Base-by-base conservation (phyloP, 306 rosid species). In the Astragalus membranaceus region DNA sequence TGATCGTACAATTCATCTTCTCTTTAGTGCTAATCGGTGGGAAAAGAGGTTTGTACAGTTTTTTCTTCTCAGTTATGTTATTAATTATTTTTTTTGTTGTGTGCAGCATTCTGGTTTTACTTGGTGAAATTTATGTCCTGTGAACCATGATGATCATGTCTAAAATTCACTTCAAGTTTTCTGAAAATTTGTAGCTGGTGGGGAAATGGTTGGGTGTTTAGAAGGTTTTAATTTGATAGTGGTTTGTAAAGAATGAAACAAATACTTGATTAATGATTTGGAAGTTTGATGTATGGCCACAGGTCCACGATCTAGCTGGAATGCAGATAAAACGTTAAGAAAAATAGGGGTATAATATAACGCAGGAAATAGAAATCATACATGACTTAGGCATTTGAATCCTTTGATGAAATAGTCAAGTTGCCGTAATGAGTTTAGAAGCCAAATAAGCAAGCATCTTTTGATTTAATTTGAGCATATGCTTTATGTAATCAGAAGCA, bases 1-100 rank as follows among this genome's bases (percentile, higher is more conserved):
- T 73, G 99, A 94, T 76, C 96, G 16, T 58, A 75, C 96, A 2
- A 78, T 94, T 65, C 97, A 94, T 80, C 96, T 90, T 46, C 98
- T 94, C 72, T 94, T 94, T 62, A 94, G 97, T 59, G 97, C 98
- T 42, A 94, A 94, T 69, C 92, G 98, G 39, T 94, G 98, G 98
- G 98, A 94, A 79, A 94, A 87, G 75, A 90, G 97, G 97, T 94
- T 81, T 65, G 17, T 63, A 14, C 2, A 8, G 33, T 58, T 16
- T 48, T 33, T 50, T 29, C 6, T 36, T 29, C 17, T 52, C 6
- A 6, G 12, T 39, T 52, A 7, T 20, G 53, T 65, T 16, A 35
- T 50, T 72, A 53, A 20, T 20, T 20, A 20, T 20, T 20, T 20
- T 20, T 20, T 46, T 10, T 66, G 60, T 52, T 5, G 48, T 50